phyloP scores from a whole-genome alignment of 306 rosid species.

The Hippophae tibetana region DNA sequence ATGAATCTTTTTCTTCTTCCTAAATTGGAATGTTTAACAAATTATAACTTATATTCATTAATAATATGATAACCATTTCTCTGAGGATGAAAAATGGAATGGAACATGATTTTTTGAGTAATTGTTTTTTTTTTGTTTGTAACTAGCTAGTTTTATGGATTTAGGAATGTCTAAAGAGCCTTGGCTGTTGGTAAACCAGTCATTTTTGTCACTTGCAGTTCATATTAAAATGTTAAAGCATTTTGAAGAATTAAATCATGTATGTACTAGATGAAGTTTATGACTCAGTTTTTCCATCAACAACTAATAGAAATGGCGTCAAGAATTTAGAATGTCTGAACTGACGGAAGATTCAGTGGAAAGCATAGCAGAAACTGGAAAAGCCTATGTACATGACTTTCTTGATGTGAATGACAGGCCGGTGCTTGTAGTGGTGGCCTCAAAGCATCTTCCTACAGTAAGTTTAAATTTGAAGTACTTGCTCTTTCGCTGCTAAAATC shows the following conservation, averaged over 20 bases:
- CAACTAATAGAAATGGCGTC: conserved; percentile 79
- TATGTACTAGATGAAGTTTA: conserved; percentile 3
- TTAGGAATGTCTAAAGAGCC: too few relatives aligned
- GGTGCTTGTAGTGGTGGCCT: conserved; percentile 63
- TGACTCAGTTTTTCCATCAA: conserved; percentile 27
- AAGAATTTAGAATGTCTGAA: conserved; percentile 63
- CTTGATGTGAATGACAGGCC: conserved; percentile 68
- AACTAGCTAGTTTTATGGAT: too few relatives aligned
- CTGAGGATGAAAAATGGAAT: too few relatives aligned
- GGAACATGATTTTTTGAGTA: too few relatives aligned
- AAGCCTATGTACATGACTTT: conserved; percentile 63
- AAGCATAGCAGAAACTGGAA: conserved; percentile 64
- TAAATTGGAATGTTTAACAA: too few relatives aligned
- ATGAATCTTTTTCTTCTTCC: background rate
- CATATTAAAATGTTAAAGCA: background rate
- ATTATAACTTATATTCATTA: background rate
- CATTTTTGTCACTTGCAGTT: conserved; percentile 1
- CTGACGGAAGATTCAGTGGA: conserved; percentile 59
- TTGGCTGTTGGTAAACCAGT: too few relatives aligned
- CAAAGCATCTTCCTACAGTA: conserved; percentile 75
- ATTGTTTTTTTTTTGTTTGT: too few relatives aligned
- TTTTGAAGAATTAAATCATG: background rate
- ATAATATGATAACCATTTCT: too few relatives aligned
- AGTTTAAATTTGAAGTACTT: conserved; percentile 25
- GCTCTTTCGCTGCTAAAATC: background rate